phyloP scores from a whole-genome alignment of 164 flowering plant genomes.

The Vitis cinerea region DNA sequence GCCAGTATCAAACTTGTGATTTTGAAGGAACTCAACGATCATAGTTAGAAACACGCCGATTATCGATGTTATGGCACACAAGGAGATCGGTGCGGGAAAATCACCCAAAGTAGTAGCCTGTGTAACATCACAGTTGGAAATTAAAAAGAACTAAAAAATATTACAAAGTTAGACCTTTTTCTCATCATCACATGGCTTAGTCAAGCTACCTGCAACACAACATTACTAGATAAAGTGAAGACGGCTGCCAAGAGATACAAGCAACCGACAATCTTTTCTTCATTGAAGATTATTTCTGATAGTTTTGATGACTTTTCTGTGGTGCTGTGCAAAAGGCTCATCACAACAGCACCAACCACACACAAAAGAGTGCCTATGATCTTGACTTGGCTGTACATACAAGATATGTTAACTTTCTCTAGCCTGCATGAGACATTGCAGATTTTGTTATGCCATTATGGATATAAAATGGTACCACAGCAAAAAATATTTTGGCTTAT shows the following conservation, averaged over 20 bases:
- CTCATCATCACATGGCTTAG: not conserved
- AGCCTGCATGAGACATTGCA: constrained; percentile 37
- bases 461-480: too few species aligned
- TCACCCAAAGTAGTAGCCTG: constrained; percentile 70
- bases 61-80: constrained; percentile 59
- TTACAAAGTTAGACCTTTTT: not conserved
- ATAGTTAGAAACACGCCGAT: constrained; percentile 50
- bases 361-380: constrained; percentile 75
- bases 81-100: constrained; percentile 81
- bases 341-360: constrained; percentile 63
- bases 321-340: constrained; percentile 61
- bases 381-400: constrained; percentile 66
- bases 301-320: constrained; percentile 1
- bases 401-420: constrained; percentile 58
- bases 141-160: not conserved
- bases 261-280: constrained; percentile 54
- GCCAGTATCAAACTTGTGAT: constrained; percentile 27
- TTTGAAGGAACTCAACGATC: constrained; percentile 37
- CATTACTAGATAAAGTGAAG: constrained; percentile 44
- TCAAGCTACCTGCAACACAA: constrained; percentile 64
- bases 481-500: too few species aligned
- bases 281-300: constrained; percentile 19
- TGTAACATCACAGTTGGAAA: not conserved
- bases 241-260: constrained; percentile 64
- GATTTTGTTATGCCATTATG: not conserved